Evolutionary conservation across 176 grass and related monocot genomes (phyloP), one percentile per base, ranked within the genome.

Genomic region (Triticum urartu): DNA sequence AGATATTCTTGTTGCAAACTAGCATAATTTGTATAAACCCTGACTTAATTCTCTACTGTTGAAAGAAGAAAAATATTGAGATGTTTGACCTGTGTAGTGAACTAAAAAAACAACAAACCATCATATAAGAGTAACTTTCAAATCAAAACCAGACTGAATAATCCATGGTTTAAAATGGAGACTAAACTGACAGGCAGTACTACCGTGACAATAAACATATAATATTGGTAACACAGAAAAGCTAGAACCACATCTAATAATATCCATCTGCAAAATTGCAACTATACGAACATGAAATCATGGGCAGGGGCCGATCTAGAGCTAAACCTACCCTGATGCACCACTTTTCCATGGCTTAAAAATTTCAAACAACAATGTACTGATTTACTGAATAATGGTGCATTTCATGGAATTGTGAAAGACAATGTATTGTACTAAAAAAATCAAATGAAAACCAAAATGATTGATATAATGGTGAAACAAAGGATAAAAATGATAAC

Each of bases 71-170:
- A 68, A 62, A 56, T 25, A 70, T 35, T 5, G 9, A 43, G 28
- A 87, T 87, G 30, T 50, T 85, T 81, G 68, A 87, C 63, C 45
- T 30, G 32, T 33, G 33, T 30, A 61, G 48, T 2, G 3, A 86
- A 42, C 22, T 11, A 65, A 28, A 1, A 13, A 43, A 65, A 50
- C 28, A 22, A 50, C 28, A 22, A 50, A 76, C 8, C 6, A 50
- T 20, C 17, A 36, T 1, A 28, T 20, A 52, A 77, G 36, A 34
- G 28, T 11, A 63, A 6, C 39, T 85, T 70, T 32, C 24, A 22
- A 86, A 84, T 61, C 39, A 63, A 62, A 14, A 14, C 1, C 60
- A 2, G 69, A 84, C 35, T 74, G 10, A 83, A 72, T 4, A 60
- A 64, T 73, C 8, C 7, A 78, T 13, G 32, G 22, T 86, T 73